Evolutionary conservation across 331 rosid species (phyloP), one percentile per base, ranked within the genome.

Genomic region (Malus hybrid): DNA sequence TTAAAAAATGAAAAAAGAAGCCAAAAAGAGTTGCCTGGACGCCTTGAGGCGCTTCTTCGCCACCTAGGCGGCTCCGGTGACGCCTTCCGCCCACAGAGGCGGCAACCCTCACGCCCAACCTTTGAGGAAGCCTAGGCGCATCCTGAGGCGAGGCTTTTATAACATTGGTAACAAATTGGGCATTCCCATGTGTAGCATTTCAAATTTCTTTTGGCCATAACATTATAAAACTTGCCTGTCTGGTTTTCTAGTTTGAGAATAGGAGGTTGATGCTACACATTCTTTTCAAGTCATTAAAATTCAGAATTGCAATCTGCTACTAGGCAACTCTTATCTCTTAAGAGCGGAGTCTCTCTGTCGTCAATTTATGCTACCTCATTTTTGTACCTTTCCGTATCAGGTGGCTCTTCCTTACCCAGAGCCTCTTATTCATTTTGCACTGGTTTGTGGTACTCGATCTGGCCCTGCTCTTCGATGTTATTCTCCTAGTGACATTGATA

Each of bases 361-460:
- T 75, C 64, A 46, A 28, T 33, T 68, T 3, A 9, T 52, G 55
- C 33, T 18, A 57, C 48, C 73, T 65, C 64, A 68, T 57, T 28
- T 63, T 59, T 32, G 67, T 48, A 64, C 42, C 70, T 29, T 67
- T 82, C 36, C 50, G 5, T 75, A 70, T 56, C 83, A 91, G 98
- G 88, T 84, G 69, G 94, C 96, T 52, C 95, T 94, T 74, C 93
- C 93, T 77, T 91, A 88, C 76, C 74, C 90, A 22, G 98, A 94
- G 84, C 92, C 97, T 81, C 91, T 94, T 60, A 80, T 87, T 80
- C 97, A 94, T 83, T 91, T 91, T 80, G 91, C 96, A 7, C 82
- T 94, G 78, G 96, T 85, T 33, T 83, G 81, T 63, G 97, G 97
- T 60, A 90, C 90, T 73, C 97, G 89, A 77, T 90, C 91, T 55